Percentiles rank a stretch among this genome's conserved stretches.
phyloP scores from a whole-genome alignment of 495 filamentous ascomycete species.

The Choiromyces venosus region DNA sequence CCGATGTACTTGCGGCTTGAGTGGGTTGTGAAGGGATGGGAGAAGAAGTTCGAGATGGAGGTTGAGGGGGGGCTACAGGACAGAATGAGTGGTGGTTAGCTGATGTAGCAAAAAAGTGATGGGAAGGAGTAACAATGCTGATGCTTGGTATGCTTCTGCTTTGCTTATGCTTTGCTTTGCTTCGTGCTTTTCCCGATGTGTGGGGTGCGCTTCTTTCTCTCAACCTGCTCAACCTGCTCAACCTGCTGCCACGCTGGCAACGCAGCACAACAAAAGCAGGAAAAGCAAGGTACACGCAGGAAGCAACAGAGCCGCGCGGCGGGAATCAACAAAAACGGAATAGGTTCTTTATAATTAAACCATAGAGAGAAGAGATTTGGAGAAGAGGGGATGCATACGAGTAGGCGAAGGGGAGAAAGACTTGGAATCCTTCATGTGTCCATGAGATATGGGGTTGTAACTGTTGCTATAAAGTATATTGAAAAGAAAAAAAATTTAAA shows the following conservation, averaged over 20 bases:
- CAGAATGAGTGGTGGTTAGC: conserved; percentile 39
- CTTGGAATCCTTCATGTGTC: conserved; percentile 43
- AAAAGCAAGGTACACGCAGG: conserved; percentile 14
- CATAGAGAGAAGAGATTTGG: conserved; percentile 16
- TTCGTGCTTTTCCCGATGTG: background rate
- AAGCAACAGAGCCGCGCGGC: conserved; percentile 28
- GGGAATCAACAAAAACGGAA: conserved; percentile 17
- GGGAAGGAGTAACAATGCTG: conserved; percentile 26
- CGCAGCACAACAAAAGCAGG: conserved; percentile 31
- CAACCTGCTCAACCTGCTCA: conserved; percentile 23
- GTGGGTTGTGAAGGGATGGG: conserved; percentile 28
- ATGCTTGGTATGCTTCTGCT: conserved; percentile 18
- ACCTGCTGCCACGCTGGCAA: conserved; percentile 38
- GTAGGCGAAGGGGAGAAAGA: conserved; percentile 35
- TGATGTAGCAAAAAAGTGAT: conserved; percentile 19
- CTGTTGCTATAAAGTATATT: conserved; percentile 30
- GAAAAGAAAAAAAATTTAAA: background rate
- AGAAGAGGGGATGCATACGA: conserved; percentile 34
- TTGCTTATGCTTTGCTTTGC: conserved; percentile 8
- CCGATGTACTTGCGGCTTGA: conserved; percentile 22
- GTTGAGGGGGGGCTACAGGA: conserved; percentile 36
- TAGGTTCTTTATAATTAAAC: conserved; percentile 18
- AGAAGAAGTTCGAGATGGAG: conserved; percentile 36
- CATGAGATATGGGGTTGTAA: conserved; percentile 37
- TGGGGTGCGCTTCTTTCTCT: background rate